Conservation (phyloP, 176 grass and related monocot species). For the Thinopyrum elongatum region DNA sequence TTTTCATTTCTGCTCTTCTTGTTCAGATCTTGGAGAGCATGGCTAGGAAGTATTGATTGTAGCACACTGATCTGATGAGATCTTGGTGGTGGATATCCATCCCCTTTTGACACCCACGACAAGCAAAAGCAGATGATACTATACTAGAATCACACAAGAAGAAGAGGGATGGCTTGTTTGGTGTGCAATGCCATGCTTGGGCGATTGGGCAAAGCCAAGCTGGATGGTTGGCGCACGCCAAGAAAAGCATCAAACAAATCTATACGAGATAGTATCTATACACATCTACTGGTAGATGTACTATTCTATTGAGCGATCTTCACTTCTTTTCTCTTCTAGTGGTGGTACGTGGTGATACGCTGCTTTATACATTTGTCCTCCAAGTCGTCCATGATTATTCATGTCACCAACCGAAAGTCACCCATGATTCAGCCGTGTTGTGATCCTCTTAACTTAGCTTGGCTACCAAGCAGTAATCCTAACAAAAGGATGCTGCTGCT, state of each 20-base stretch:
- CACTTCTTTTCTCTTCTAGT: neutral
- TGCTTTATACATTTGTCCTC: neutral
- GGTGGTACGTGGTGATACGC: neutral
- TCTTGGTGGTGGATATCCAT: slow-evolving; percentile 10
- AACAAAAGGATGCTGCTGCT: no score
- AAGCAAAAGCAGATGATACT: neutral
- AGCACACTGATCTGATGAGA: neutral
- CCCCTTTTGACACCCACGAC: neutral
- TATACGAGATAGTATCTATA: neutral
- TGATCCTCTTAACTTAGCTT: neutral
- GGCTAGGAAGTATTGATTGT: neutral
- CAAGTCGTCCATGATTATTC: neutral
- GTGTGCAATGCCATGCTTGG: slow-evolving; percentile 38
- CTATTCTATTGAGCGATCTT: no score
- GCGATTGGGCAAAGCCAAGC: slow-evolving; percentile 6
- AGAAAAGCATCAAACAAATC: slow-evolving; percentile 40
- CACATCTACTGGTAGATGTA: neutral
- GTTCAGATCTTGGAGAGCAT: neutral
- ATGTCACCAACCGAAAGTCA: neutral
- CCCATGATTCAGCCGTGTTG: neutral
- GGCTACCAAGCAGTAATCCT: neutral
- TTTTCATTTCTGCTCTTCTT: neutral
- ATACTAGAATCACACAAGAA: no score
- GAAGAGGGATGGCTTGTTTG: slow-evolving; percentile 26
- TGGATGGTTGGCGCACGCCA: slow-evolving; percentile 15